phyloP scores from a whole-genome alignment of 2,329 filamentous ascomycete species.

The Sarocladiaceae sp. region DNA sequence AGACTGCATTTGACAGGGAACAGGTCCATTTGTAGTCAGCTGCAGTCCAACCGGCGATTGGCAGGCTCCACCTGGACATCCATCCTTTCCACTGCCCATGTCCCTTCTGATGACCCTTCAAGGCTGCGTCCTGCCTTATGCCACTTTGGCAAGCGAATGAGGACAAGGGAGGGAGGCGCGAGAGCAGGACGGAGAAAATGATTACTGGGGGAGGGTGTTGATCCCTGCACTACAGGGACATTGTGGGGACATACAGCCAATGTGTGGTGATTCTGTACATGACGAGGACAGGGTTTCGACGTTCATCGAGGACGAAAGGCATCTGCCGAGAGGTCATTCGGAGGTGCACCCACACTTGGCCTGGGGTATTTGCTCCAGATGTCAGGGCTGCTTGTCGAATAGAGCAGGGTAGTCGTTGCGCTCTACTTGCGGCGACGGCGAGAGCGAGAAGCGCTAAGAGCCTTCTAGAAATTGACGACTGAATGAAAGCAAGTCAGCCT shows the following conservation, averaged over 20 bases:
- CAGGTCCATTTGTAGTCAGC: not conserved
- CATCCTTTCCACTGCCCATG: not conserved
- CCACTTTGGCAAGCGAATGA: not conserved
- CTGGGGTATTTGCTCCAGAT: not conserved
- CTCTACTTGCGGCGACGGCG: not conserved
- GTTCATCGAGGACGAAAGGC: not conserved
- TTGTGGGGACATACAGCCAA: slow-evolving; percentile 2
- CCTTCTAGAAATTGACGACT: no score
- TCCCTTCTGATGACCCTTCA: not conserved
- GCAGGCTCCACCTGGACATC: not conserved
- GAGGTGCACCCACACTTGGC: not conserved
- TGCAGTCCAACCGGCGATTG: not conserved
- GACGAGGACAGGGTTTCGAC: not conserved
- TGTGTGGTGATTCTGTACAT: not conserved
- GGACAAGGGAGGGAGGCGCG: not conserved
- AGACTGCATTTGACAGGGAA: not conserved
- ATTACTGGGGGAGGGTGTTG: not conserved
- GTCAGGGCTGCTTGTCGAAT: not conserved
- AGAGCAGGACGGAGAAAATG: not conserved
- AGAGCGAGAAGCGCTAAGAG: not conserved
- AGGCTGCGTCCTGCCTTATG: not conserved
- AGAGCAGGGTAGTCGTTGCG: not conserved
- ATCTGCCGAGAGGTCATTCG: not conserved
- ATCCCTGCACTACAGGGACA: not conserved
- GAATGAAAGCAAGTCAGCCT: no score